Percentiles rank a stretch among this genome's conserved stretches.
phyloP scores from a whole-genome alignment of 1,284 basidiomycete genomes.

The Porodaedalea pini region DNA sequence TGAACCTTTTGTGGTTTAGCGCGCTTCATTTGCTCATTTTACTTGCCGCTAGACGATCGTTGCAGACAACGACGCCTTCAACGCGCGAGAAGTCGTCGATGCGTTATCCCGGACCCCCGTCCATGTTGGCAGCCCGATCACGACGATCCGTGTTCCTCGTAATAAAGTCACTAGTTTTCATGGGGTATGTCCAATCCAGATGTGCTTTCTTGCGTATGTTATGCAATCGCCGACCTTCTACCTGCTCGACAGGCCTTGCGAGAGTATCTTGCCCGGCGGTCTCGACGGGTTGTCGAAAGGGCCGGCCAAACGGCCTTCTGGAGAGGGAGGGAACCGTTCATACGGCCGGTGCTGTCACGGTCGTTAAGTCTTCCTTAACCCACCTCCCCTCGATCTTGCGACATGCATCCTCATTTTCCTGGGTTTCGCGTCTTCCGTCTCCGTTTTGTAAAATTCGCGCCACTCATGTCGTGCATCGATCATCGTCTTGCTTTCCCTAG shows the following conservation, averaged over 20 bases:
- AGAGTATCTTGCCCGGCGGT: neutral
- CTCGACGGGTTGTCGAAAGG: constrained; percentile 7
- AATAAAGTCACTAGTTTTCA: neutral
- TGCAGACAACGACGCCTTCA: constrained; percentile 4
- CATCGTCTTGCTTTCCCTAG: too few species aligned
- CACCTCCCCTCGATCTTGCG: neutral
- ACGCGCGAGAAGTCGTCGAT: constrained; percentile 2
- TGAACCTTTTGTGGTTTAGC: neutral
- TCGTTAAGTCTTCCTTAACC: constrained; percentile 15
- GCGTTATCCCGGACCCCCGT: neutral
- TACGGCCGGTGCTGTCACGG: constrained; percentile 9
- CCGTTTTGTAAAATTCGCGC: neutral
- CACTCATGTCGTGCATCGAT: too few species aligned
- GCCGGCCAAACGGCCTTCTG: constrained; percentile 6
- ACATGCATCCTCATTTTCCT: neutral
- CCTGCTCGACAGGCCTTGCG: neutral
- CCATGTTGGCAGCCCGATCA: neutral
- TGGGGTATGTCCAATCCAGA: constrained; percentile 2
- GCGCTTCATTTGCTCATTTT: neutral
- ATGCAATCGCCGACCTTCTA: neutral
- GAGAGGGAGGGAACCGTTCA: constrained; percentile 8
- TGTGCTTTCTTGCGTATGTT: neutral
- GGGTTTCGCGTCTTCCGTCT: neutral
- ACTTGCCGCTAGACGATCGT: constrained; percentile 4
- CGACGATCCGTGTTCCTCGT: constrained; percentile 4